phyloP scores from a whole-genome alignment of 306 rosid species.

The Biancaea sappan region DNA sequence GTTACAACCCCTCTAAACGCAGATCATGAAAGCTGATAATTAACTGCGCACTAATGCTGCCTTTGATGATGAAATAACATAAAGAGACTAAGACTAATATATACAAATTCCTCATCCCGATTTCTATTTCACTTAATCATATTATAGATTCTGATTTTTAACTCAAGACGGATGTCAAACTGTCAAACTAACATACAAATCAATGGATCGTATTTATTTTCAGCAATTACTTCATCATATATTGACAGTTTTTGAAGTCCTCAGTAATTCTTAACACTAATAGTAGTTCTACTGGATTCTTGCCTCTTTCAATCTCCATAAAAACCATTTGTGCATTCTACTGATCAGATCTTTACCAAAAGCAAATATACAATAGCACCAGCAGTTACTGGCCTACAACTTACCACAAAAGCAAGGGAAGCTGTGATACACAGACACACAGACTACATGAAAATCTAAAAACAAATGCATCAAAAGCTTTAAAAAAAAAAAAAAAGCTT shows the following conservation, averaged over 20 bases:
- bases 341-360: conserved; percentile 3
- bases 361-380: conserved; percentile 29
- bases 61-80: conserved; percentile 9
- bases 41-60: background rate
- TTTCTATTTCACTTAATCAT: background rate
- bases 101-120: background rate
- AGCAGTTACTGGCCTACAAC: conserved; percentile 7
- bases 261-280: conserved; percentile 11
- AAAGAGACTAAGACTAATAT: background rate
- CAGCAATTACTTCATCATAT: background rate
- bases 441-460: background rate
- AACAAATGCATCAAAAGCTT: background rate
- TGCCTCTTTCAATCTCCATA: conserved; percentile 18
- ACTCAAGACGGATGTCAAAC: background rate
- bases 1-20: conserved; percentile 7
- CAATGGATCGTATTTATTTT: background rate
- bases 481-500: background rate
- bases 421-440: background rate
- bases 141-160: background rate
- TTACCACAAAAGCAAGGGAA: background rate
- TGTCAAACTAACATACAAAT: background rate
- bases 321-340: conserved; percentile 14
- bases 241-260: conserved; percentile 18
- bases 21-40: conserved; percentile 14
- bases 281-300: conserved; percentile 11